Evolutionary conservation across 2,329 filamentous ascomycete species (phyloP).

Genomic region (Pseudocercospora musae): DNA sequence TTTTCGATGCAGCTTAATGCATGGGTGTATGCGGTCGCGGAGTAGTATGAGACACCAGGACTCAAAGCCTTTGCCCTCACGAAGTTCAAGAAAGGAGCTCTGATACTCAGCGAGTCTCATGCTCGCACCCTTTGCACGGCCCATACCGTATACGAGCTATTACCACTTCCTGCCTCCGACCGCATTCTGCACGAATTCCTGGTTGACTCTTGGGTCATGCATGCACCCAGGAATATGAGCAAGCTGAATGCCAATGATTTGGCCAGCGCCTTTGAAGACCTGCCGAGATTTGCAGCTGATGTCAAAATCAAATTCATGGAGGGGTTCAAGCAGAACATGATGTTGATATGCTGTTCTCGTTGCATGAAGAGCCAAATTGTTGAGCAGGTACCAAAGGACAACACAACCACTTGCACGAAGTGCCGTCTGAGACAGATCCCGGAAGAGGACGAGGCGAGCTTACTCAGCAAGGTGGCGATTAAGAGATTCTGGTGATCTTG

Average conservation of each 20-base stretch:
- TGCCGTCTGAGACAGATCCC: no score
- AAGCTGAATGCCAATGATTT: no score
- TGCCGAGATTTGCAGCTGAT: background rate
- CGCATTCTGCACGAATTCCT: background rate
- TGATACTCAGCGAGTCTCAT: background rate
- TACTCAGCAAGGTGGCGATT: no score
- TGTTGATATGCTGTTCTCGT: background rate
- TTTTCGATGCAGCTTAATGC: background rate
- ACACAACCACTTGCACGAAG: no score
- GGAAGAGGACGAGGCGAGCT: no score
- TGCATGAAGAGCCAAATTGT: no score
- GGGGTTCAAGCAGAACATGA: background rate
- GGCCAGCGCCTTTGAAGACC: no score
- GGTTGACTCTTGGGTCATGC: background rate
- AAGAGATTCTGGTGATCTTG: no score
- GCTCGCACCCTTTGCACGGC: background rate
- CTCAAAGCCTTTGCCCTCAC: constrained; percentile 8
- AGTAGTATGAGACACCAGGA: constrained; percentile 16
- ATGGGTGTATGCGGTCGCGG: constrained; percentile 15
- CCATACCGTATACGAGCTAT: background rate
- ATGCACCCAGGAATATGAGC: background rate
- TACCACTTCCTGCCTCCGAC: background rate
- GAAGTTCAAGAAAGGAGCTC: constrained; percentile 6
- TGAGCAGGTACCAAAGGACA: no score
- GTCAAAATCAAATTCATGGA: background rate